Conservation (phyloP, 2,329 filamentous ascomycete genomes). For the Salinomyces thailandicus region DNA sequence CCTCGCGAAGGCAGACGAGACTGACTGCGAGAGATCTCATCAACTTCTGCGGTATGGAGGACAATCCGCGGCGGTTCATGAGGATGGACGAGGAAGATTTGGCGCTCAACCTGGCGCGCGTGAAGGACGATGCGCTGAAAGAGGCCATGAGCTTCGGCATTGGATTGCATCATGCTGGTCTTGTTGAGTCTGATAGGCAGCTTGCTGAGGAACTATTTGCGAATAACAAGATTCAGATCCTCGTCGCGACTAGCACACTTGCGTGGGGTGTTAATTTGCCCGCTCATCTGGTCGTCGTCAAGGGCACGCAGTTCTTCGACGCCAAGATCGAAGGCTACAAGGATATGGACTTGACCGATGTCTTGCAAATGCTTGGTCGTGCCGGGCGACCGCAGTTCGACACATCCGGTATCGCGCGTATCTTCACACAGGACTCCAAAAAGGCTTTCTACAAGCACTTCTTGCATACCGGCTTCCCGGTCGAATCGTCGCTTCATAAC, state of each 20-base stretch:
- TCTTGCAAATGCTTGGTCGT: constrained; percentile 93
- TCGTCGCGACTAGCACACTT: constrained; percentile 89
- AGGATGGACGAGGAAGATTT: constrained; percentile 92
- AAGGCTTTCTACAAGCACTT: constrained; percentile 99
- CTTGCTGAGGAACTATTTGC: constrained; percentile 89
- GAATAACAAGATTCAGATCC: constrained; percentile 95
- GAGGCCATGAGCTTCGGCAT: constrained; percentile 97
- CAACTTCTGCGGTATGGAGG: constrained; percentile 96
- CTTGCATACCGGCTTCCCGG: constrained; percentile 91
- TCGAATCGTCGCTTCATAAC: constrained; percentile 91
- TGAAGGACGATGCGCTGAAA: constrained; percentile 85
- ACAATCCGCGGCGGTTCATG: constrained; percentile 87
- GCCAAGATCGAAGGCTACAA: constrained; percentile 96
- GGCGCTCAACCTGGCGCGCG: constrained; percentile 71
- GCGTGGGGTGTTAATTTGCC: constrained; percentile 98
- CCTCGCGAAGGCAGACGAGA: constrained; percentile 86
- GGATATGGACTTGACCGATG: constrained; percentile 97
- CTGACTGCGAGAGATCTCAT: constrained; percentile 93
- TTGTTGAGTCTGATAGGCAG: constrained; percentile 87
- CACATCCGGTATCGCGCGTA: constrained; percentile 85
- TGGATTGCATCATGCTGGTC: constrained; percentile 89
- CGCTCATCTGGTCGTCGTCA: constrained; percentile 92
- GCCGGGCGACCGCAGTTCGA: constrained; percentile 96
- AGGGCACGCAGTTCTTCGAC: constrained; percentile 96
- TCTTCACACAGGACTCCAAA: constrained; percentile 94